Evolutionary conservation across 345 rosid genomes (phyloP).

Genomic region (Aquilaria yunnanensis): DNA sequence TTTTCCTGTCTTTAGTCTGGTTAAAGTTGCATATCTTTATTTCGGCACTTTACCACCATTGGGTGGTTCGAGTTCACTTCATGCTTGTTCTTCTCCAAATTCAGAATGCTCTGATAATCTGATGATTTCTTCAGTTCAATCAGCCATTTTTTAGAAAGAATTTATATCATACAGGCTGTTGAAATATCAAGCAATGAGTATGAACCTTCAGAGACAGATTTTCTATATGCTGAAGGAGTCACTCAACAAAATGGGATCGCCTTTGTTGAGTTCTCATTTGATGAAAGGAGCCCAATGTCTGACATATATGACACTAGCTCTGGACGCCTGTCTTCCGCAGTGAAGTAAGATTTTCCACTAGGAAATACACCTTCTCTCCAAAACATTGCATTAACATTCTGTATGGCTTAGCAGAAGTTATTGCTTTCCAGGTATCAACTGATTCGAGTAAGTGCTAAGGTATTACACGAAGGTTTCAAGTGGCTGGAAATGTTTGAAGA

Average conservation of each 20-base stretch:
- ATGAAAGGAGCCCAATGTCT: constrained; percentile 51
- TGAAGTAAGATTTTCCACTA: constrained; percentile 25
- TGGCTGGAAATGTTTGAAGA: constrained; percentile 75
- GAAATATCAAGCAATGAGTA: constrained; percentile 61
- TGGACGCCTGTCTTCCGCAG: constrained; percentile 29
- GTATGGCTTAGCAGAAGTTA: neutral
- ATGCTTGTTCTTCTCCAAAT: no score
- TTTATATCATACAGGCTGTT: constrained; percentile 30
- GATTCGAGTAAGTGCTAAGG: constrained; percentile 48
- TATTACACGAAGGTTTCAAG: constrained; percentile 48
- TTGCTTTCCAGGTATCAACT: constrained; percentile 38
- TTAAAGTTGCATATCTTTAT: no score
- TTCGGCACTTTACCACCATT: no score
- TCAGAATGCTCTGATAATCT: no score
- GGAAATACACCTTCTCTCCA: neutral
- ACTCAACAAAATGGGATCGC: constrained; percentile 50
- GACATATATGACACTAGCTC: constrained; percentile 34
- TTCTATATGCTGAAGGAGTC: constrained; percentile 56
- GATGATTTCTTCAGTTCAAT: no score
- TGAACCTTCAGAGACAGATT: constrained; percentile 53
- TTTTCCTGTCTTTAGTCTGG: no score
- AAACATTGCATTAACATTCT: neutral
- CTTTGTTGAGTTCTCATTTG: constrained; percentile 47
- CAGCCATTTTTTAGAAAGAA: no score
- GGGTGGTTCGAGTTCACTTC: no score